Conservation (phyloP, 2,329 filamentous ascomycete genomes). For the Nothopassalora personata region DNA sequence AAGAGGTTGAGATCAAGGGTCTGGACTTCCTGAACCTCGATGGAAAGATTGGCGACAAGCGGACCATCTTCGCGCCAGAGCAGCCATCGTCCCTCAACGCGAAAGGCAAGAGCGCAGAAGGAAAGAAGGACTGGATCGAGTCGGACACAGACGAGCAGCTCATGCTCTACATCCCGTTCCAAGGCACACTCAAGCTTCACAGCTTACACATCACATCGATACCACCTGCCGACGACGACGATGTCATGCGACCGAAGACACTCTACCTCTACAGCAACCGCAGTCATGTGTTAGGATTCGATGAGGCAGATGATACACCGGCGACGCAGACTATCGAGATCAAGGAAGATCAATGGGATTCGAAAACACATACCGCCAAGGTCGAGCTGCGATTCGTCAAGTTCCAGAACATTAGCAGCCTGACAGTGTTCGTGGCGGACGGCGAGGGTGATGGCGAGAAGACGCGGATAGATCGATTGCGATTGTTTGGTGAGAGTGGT, state of each 20-base stretch:
- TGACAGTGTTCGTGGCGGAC: constrained; percentile 84
- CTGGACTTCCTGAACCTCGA: constrained; percentile 86
- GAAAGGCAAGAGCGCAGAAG: constrained; percentile 52
- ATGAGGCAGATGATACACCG: constrained; percentile 82
- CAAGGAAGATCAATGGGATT: constrained; percentile 67
- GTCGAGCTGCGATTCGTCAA: constrained; percentile 80
- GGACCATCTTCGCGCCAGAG: constrained; percentile 63
- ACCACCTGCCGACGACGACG: constrained; percentile 62
- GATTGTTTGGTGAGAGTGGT: constrained; percentile 80
- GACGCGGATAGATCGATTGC: constrained; percentile 72
- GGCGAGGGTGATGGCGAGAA: constrained; percentile 76
- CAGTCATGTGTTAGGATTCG: constrained; percentile 85
- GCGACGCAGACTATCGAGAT: constrained; percentile 77
- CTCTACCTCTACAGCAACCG: constrained; percentile 85
- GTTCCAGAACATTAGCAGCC: constrained; percentile 85
- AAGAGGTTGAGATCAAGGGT: constrained; percentile 70
- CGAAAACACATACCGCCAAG: constrained; percentile 47
- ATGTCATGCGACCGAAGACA: constrained; percentile 72
- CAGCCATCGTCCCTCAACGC: constrained; percentile 57
- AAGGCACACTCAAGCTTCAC: constrained; percentile 82
- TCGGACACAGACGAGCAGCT: constrained; percentile 97
- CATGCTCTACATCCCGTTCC: constrained; percentile 87
- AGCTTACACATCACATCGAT: constrained; percentile 80
- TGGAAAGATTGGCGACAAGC: constrained; percentile 65
- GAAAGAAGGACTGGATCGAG: constrained; percentile 76